Base-by-base conservation (phyloP, 1,139 yeast species). In the Kazachstania sp. region DNA sequence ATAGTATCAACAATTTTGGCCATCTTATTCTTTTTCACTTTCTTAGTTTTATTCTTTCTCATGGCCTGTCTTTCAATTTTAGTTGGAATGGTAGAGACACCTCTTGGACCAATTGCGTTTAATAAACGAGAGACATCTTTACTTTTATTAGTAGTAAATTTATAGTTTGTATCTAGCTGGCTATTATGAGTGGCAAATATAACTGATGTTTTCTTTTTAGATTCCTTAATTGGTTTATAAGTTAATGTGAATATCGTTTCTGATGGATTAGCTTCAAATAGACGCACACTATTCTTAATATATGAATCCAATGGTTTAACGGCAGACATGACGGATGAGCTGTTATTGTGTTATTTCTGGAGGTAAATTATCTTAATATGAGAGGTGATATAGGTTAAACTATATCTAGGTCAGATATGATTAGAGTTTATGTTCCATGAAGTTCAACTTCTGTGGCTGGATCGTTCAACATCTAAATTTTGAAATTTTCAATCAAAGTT, bases 21-120 rank as follows among this genome's bases (percentile, higher is more conserved):
- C 26, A 43, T 51, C 30, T 37, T 46, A 40, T 40, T 49, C 39
- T 45, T 46, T 32, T 45, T 43, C n/a, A 13, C 29, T 36, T 46
- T 49, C 26, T 41, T 46, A 18, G 39, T 39, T n/a, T 32, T 39
- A 7, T 15, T 40, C 31, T 29, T 45, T 31, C 44, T 52, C 46
- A 44, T 50, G 40, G 47, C 51, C 41, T 38, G 50, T 38, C 50
- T 53, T 46, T 54, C 64, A 9, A 59, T 51, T 31, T 50, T 54
- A 5, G 54, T 52, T n/a, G 57, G 54, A 23, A 52, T 51, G 28
- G 63, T 55, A 13, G 65, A 53, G 9, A 85, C 84, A 2, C 94
- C 92, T 51, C 77, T 74, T 3, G 97, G 96, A 0, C 97, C 97
- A 45, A 88, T 63, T n/a, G 90, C 87, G 36, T 86, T 79, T 63